Evolutionary conservation across 2,329 filamentous ascomycete species (phyloP).

Genomic region (Aspergillus floridensis): DNA sequence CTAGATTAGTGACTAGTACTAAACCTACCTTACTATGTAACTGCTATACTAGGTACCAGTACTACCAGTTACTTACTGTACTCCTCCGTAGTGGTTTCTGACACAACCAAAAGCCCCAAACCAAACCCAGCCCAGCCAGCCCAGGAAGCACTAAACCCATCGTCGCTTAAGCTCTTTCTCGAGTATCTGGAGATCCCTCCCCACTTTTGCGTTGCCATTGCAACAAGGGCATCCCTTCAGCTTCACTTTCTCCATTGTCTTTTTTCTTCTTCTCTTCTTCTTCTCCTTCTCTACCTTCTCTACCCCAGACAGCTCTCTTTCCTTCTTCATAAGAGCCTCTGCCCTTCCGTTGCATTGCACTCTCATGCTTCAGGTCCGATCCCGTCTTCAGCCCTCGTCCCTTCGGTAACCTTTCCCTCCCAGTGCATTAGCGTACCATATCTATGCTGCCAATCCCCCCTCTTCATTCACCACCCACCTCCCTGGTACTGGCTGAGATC

Average conservation of each 20-base stretch:
- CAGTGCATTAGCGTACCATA: slow-evolving; percentile 22
- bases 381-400: slow-evolving; percentile 12
- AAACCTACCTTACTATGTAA: too few species aligned
- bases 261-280: slow-evolving; percentile 24
- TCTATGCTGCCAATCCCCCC: slow-evolving; percentile 11
- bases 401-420: slow-evolving; percentile 22
- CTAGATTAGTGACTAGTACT: too few species aligned
- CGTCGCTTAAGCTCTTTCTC: slow-evolving; percentile 25
- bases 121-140: not conserved
- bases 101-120: slow-evolving; percentile 7
- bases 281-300: slow-evolving; percentile 20
- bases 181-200: slow-evolving; percentile 39
- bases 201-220: slow-evolving; percentile 43
- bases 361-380: slow-evolving; percentile 21
- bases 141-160: slow-evolving; percentile 7
- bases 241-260: slow-evolving; percentile 37
- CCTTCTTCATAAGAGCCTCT: slow-evolving; percentile 21
- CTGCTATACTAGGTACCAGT: too few species aligned
- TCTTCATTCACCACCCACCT: not conserved
- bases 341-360: slow-evolving; percentile 14
- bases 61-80: too few species aligned
- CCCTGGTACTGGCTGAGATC: slow-evolving; percentile 6
- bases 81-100: slow-evolving; percentile 7
- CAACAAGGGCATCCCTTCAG: slow-evolving; percentile 43
- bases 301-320: slow-evolving; percentile 7